Percentiles rank a stretch among this genome's conserved stretches.
Evolutionary conservation across 495 filamentous ascomycete genomes (phyloP).

Genomic region (Xylaria longipes): DNA sequence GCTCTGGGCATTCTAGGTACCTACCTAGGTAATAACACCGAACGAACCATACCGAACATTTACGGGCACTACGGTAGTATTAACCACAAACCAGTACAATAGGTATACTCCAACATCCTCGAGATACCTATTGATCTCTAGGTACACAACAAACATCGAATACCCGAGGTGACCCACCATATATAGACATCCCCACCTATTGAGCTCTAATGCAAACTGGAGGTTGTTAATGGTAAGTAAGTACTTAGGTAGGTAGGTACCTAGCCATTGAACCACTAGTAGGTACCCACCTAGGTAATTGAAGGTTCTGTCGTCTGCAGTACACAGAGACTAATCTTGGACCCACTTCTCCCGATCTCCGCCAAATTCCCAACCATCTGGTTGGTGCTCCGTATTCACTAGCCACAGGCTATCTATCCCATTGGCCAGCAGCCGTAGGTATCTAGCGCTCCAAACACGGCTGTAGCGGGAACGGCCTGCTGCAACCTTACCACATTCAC

Average conservation of each 20-base stretch:
- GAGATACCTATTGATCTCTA: neutral
- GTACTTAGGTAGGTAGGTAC: neutral
- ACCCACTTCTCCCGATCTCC: slow-evolving; percentile 11
- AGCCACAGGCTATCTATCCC: slow-evolving; percentile 11
- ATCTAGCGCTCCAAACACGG: neutral
- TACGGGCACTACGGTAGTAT: no score
- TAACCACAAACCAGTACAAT: neutral
- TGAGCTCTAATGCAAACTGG: neutral
- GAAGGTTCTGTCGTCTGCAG: neutral
- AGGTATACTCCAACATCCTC: neutral
- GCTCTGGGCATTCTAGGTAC: neutral
- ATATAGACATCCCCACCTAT: neutral
- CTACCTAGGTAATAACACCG: neutral
- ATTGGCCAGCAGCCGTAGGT: neutral
- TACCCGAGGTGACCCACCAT: neutral
- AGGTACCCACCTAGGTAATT: neutral
- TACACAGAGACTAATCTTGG: neutral
- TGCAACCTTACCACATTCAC: slow-evolving; percentile 20
- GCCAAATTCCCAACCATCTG: slow-evolving; percentile 10
- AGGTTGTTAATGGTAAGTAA: neutral
- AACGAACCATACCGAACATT: neutral
- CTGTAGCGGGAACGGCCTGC: slow-evolving; percentile 20
- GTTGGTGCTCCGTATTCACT: slow-evolving; percentile 7
- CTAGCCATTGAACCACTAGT: neutral
- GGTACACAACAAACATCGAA: neutral